Conservation (phyloP, 208 protist genomes). For the Crithidia thermophila region DNA sequence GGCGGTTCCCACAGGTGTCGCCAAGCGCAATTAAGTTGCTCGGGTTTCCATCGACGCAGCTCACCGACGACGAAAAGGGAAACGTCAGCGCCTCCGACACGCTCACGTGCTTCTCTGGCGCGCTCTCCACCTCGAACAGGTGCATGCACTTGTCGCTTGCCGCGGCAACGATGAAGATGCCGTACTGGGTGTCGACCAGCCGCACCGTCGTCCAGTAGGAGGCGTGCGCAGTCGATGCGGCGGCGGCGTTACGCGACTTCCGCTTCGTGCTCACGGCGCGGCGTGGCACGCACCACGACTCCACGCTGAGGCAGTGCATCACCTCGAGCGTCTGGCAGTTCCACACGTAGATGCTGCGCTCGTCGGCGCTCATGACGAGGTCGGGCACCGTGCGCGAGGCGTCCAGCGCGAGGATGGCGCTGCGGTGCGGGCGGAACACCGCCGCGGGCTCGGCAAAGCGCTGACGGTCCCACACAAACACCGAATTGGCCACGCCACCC, state of each 20-base stretch:
- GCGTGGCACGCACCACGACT: neutral
- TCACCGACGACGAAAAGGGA: slow-evolving; percentile 9
- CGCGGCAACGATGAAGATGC: slow-evolving; percentile 13
- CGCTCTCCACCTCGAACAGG: neutral
- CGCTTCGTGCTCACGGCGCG: neutral
- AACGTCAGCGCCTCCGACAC: slow-evolving; percentile 15
- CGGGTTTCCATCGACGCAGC: slow-evolving; percentile 5
- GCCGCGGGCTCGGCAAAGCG: neutral
- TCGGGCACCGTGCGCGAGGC: neutral
- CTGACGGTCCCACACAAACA: slow-evolving; percentile 23
- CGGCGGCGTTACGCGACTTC: neutral
- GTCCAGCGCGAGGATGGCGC: slow-evolving; percentile 16
- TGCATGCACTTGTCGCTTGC: slow-evolving; percentile 22
- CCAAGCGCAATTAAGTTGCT: slow-evolving; percentile 15
- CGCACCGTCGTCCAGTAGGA: slow-evolving; percentile 25
- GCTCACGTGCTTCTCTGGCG: neutral
- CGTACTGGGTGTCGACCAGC: slow-evolving; percentile 11
- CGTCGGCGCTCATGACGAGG: slow-evolving; percentile 29
- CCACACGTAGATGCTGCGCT: slow-evolving; percentile 35
- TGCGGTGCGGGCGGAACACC: slow-evolving; percentile 8
- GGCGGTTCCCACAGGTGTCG: slow-evolving; percentile 33
- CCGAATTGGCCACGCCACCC: slow-evolving; percentile 1
- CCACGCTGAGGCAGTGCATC: slow-evolving; percentile 14
- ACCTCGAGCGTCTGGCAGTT: slow-evolving; percentile 16
- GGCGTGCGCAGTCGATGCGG: neutral